Evolutionary conservation across 208 protist species (phyloP).

Genomic region (Acanthamoeba culbertsoni): DNA sequence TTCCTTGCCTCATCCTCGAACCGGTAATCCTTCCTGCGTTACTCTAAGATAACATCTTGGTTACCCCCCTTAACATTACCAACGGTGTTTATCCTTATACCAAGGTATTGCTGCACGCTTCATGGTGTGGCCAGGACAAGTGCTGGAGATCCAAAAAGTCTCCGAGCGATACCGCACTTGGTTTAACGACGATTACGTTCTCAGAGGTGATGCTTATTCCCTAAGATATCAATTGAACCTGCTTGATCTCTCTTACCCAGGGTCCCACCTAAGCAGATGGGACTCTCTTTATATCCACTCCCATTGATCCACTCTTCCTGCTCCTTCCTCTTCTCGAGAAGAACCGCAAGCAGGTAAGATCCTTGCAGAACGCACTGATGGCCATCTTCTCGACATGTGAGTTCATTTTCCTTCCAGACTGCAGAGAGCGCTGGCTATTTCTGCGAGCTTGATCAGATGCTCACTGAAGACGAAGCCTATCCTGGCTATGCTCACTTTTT

Average conservation of each 20-base stretch:
- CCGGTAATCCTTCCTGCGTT: background rate
- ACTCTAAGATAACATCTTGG: background rate
- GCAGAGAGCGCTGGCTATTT: conserved; percentile 10
- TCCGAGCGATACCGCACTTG: background rate
- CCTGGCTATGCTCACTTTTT: conserved; percentile 2
- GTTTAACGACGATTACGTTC: background rate
- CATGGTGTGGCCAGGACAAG: background rate
- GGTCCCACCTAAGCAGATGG: too few relatives aligned
- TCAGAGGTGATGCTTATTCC: background rate
- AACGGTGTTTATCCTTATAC: background rate
- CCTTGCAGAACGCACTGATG: background rate
- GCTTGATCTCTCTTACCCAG: too few relatives aligned
- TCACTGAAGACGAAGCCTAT: background rate
- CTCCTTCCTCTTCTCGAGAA: conserved; percentile 28
- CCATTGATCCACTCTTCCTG: conserved; percentile 1
- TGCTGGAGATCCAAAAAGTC: conserved; percentile 9
- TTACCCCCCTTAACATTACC: background rate
- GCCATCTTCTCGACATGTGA: background rate
- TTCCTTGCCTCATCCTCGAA: background rate
- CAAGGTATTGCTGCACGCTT: background rate
- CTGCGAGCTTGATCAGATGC: background rate
- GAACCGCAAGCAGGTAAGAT: background rate
- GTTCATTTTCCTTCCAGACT: background rate
- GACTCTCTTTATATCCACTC: background rate
- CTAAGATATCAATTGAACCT: background rate